Conservation (phyloP, 208 protist genomes). For the Leishmania turanica region DNA sequence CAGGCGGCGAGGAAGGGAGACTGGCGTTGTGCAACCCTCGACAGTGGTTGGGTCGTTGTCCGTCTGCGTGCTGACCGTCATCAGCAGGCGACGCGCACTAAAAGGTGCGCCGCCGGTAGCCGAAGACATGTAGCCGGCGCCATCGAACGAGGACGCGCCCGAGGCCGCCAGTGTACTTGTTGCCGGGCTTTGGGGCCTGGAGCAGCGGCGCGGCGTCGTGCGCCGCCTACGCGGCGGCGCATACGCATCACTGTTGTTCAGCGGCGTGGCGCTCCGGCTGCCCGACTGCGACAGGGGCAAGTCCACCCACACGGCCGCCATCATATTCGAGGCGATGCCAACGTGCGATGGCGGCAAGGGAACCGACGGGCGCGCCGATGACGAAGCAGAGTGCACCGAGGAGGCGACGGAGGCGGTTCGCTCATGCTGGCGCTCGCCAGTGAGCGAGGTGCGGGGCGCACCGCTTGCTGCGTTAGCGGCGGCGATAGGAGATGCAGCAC, state of each 20-base stretch:
- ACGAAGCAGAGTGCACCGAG: slow-evolving; percentile 30
- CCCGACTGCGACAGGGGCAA: slow-evolving; percentile 25
- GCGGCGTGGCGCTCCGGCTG: slow-evolving; percentile 33
- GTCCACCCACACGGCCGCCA: slow-evolving; percentile 56
- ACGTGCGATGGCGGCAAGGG: slow-evolving; percentile 36
- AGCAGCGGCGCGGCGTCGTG: slow-evolving; percentile 41
- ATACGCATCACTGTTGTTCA: slow-evolving; percentile 18
- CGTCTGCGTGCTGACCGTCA: slow-evolving; percentile 32
- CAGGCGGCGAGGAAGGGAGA: background rate
- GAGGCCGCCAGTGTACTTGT: slow-evolving; percentile 48
- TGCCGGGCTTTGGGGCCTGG: slow-evolving; percentile 35
- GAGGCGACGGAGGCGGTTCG: slow-evolving; percentile 34
- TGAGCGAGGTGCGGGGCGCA: background rate
- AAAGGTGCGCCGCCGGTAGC: slow-evolving; percentile 6
- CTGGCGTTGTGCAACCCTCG: slow-evolving; percentile 7
- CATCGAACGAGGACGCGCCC: slow-evolving; percentile 29
- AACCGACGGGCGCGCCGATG: slow-evolving; percentile 26
- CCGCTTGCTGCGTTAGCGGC: background rate
- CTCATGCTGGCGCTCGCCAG: slow-evolving; percentile 18
- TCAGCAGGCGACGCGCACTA: slow-evolving; percentile 16
- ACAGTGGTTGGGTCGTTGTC: background rate
- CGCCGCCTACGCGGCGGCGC: slow-evolving; percentile 33
- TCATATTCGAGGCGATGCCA: slow-evolving; percentile 23
- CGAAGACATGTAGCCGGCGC: slow-evolving; percentile 1
- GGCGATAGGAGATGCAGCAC: background rate